Evolutionary conservation across 2,329 filamentous ascomycete genomes (phyloP), one percentile per base, ranked within the genome.

Genomic region (Colletotrichum sp.): DNA sequence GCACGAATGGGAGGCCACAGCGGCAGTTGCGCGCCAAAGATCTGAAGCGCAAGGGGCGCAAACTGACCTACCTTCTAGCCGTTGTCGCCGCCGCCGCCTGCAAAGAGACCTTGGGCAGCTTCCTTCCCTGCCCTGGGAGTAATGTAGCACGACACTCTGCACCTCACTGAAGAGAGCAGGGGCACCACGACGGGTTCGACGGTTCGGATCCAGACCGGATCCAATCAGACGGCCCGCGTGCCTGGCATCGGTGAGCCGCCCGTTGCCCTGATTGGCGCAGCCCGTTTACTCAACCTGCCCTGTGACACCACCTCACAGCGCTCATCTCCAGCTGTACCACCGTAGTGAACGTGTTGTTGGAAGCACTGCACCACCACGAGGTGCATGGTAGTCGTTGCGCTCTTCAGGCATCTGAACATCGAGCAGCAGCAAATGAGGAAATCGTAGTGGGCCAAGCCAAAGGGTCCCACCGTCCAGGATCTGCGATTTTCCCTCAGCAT

Each of bases 21-120:
- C 72, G 67, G 66, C 62, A 77, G 66, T 57, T 70, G 62, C 75
- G 75, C 71, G 75, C 59, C 39, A 77, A 75, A 75, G 67, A 75
- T 77, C 36, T 77, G 75, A 77, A 75, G 72, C 75, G 67, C 71
- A 73, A 73, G 74, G 70, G 70, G 59, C 59, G 64, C 70, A 76
- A 73, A 74, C 44, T 24, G 70, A 74, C 71, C 64, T 69, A 26
- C 26, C 24, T 32, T 62, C 32, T 55, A 16, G 67, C 55, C 30
- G n/a, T 32, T 18, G 39, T n/a, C 39, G 39, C 39, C 18, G 39
- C 39, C 39, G 39, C 39, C 39, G 39, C 18, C 44, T 36, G 24
- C 30, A 28, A 32, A 62, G n/a, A 64, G 34, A 24, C 49, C 30
- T 36, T 34, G n/a, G 30, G 49, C 32, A 52, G 44, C n/a, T 21